These are phyloP conservation scores for Pythium aristosporum DNA, from an alignment of 352 stramenopile species.

Conservation along the genomic window DNA sequence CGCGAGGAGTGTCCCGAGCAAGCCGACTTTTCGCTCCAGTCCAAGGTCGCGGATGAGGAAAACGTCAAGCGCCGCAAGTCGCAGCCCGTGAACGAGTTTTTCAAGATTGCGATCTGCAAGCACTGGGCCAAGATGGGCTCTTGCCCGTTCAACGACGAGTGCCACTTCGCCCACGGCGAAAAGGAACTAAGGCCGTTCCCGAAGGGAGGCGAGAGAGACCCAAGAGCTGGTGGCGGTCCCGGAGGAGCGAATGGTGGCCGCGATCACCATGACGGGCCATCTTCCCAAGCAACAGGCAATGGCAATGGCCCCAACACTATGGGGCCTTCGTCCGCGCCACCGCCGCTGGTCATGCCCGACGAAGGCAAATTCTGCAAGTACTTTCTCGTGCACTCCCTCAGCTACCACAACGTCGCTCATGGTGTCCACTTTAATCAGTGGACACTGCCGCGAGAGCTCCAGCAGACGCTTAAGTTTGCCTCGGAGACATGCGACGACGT, in stretches of 20 bases:
- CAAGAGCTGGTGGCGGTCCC: slow-evolving; percentile 4
- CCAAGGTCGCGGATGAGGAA: slow-evolving; percentile 90
- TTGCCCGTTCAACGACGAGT: slow-evolving; percentile 96
- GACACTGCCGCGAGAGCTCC: slow-evolving; percentile 45
- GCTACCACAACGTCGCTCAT: slow-evolving; percentile 82
- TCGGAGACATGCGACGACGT: slow-evolving; percentile 77
- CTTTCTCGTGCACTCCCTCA: slow-evolving; percentile 75
- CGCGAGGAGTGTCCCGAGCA: slow-evolving; percentile 92
- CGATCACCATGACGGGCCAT: background rate
- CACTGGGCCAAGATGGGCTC: slow-evolving; percentile 95
- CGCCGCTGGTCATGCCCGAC: slow-evolving; percentile 50
- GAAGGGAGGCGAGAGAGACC: slow-evolving; percentile 50
- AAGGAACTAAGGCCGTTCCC: slow-evolving; percentile 89
- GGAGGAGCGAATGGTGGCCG: background rate
- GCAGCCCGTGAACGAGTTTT: slow-evolving; percentile 95
- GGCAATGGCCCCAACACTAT: background rate
- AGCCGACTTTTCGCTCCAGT: slow-evolving; percentile 93
- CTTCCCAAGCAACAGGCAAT: background rate
- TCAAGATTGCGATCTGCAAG: slow-evolving; percentile 97
- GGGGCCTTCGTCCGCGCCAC: slow-evolving; percentile 4
- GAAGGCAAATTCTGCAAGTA: slow-evolving; percentile 81
- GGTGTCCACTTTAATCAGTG: slow-evolving; percentile 77
- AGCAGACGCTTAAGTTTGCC: slow-evolving; percentile 68
- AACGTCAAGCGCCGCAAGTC: slow-evolving; percentile 84
- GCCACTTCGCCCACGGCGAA: slow-evolving; percentile 96